A percentile compares a stretch with the other conserved stretches of the same genome.
Evolutionary conservation across 768 basidiomycete genomes (phyloP).

Genomic region (Boletus insuetus): DNA sequence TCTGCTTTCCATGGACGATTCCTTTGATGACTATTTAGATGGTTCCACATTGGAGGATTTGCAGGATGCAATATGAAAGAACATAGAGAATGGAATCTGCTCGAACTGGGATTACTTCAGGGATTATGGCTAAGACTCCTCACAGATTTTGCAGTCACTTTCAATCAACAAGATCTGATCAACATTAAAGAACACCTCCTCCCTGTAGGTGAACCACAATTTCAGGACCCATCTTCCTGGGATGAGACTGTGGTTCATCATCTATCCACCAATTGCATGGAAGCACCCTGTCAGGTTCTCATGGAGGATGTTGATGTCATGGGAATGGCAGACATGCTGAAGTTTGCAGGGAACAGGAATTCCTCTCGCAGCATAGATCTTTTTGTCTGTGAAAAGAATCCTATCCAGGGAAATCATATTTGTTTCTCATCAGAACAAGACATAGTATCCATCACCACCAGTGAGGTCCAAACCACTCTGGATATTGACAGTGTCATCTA

Average conservation of each 20-base stretch:
- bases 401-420: neutral
- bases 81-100: no score
- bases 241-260: neutral
- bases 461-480: no score
- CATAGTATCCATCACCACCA: no score
- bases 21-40: no score
- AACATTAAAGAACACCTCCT: neutral
- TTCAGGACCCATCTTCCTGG: neutral
- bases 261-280: neutral
- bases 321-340: slow-evolving; percentile 1
- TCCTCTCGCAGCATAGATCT: neutral
- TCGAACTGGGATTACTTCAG: no score
- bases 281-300: neutral
- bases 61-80: no score
- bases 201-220: neutral
- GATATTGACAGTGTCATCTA: no score
- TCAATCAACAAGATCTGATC: slow-evolving; percentile 1
- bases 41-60: no score
- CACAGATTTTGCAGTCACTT: neutral
- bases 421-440: slow-evolving; percentile 1
- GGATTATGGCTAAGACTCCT: no score
- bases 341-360: neutral
- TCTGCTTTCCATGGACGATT: no score
- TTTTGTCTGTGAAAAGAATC: slow-evolving; percentile 1
- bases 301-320: neutral